phyloP scores from a whole-genome alignment of 2,329 filamentous ascomycete genomes.

The Fusarium mexicanum region DNA sequence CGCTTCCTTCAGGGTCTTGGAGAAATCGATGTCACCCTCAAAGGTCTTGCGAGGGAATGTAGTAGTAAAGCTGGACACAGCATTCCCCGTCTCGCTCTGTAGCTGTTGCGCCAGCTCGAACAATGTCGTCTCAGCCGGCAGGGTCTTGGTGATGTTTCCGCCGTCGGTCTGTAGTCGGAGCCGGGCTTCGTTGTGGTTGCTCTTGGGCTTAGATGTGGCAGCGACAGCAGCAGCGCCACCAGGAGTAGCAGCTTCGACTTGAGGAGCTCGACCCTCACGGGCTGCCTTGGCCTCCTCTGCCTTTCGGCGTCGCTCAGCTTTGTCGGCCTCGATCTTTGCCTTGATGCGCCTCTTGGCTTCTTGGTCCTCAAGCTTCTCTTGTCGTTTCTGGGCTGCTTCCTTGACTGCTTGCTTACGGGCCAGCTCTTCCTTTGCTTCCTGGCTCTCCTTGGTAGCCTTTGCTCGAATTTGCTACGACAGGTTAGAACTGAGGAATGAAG shows the following conservation, averaged over 20 bases:
- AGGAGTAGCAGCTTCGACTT: constrained; percentile 56
- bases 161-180: constrained; percentile 78
- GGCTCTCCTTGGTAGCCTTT: constrained; percentile 88
- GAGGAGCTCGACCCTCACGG: constrained; percentile 75
- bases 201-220: constrained; percentile 67
- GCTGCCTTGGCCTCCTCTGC: constrained; percentile 86
- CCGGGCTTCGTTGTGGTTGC: constrained; percentile 81
- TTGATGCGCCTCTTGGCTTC: constrained; percentile 90
- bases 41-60: constrained; percentile 91
- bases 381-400: constrained; percentile 84
- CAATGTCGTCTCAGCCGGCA: constrained; percentile 88
- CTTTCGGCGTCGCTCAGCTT: constrained; percentile 86
- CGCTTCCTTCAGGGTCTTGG: constrained; percentile 91
- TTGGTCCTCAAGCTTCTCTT: constrained; percentile 86
- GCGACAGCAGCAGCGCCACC: constrained; percentile 59
- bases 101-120: constrained; percentile 89
- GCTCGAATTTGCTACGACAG: constrained; percentile 71
- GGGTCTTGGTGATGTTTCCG: constrained; percentile 86
- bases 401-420: constrained; percentile 90
- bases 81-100: constrained; percentile 73
- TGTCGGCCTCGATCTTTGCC: constrained; percentile 94
- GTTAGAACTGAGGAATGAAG: not conserved
- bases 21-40: constrained; percentile 75
- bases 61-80: constrained; percentile 80
- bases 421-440: constrained; percentile 91